phyloP scores from a whole-genome alignment of 2,329 filamentous ascomycete genomes.

The Lithohypha guttulata region DNA sequence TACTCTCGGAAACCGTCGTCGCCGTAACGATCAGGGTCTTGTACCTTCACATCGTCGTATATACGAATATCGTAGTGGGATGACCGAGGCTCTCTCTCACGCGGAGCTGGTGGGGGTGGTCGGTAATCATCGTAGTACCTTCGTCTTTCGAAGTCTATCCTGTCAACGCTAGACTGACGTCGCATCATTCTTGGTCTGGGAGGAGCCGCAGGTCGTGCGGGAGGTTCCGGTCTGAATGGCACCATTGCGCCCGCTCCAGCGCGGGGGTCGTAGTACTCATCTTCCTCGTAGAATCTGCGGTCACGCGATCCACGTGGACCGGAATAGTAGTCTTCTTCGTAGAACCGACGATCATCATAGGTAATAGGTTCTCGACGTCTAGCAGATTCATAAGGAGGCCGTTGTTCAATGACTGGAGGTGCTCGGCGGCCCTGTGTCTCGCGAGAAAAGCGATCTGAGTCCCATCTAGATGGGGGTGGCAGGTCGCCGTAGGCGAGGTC shows the following conservation, averaged over 20 bases:
- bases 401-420: constrained; percentile 23
- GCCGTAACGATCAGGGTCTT: constrained; percentile 57
- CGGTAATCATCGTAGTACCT: constrained; percentile 27
- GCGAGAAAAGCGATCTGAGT: constrained; percentile 32
- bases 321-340: constrained; percentile 30
- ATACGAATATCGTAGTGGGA: constrained; percentile 45
- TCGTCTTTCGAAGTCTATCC: constrained; percentile 64
- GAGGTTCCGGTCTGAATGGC: constrained; percentile 47
- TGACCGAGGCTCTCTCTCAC: constrained; percentile 44
- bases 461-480: constrained; percentile 26
- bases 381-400: constrained; percentile 22
- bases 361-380: constrained; percentile 22
- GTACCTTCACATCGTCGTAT: constrained; percentile 55
- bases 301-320: constrained; percentile 33
- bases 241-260: constrained; percentile 41
- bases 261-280: constrained; percentile 30
- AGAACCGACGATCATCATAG: constrained; percentile 33
- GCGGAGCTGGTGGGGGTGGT: constrained; percentile 35
- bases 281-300: constrained; percentile 28
- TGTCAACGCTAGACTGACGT: constrained; percentile 81
- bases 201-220: constrained; percentile 41
- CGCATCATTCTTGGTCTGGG: constrained; percentile 60
- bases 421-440: constrained; percentile 33
- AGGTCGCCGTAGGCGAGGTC: constrained; percentile 21
- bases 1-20: constrained; percentile 63